These are phyloP conservation scores for Paratinospora sagittata DNA, from an alignment of 164 flowering plant genomes.

Conservation along the genomic window DNA sequence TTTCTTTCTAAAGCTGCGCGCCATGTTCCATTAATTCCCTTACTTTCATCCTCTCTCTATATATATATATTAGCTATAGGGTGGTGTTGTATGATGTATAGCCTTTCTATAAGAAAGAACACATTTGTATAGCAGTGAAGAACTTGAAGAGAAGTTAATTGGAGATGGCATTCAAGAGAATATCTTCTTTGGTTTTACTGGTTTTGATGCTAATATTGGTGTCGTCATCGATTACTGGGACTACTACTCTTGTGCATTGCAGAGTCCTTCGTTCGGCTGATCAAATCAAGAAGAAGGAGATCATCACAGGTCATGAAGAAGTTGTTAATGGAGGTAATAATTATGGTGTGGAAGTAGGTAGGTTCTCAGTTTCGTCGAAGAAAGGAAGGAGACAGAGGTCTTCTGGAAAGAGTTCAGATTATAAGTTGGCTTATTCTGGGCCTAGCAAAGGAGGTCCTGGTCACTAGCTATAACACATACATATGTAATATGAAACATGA, in stretches of 20 bases:
- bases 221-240: conserved; percentile 1
- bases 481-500: neutral
- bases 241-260: conserved; percentile 6
- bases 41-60: neutral
- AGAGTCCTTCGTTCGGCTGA: conserved; percentile 23
- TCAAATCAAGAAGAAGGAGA: neutral
- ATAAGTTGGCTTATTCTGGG: conserved; percentile 38
- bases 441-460: conserved; percentile 61
- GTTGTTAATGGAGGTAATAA: neutral
- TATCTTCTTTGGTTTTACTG: conserved; percentile 10
- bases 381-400: conserved; percentile 1
- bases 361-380: conserved; percentile 18
- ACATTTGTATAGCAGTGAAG: neutral
- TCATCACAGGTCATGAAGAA: conserved; percentile 10
- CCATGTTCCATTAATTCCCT: neutral
- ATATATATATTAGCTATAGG: neutral
- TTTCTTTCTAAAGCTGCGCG: neutral
- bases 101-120: too few relatives aligned
- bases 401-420: conserved; percentile 22
- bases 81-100: too few relatives aligned
- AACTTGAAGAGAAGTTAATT: neutral
- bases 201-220: conserved; percentile 22
- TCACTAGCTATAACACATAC: conserved; percentile 20
- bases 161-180: conserved; percentile 12
- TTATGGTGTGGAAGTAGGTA: neutral